Evolutionary conservation across 2,329 filamentous ascomycete species (phyloP), one percentile per base, ranked within the genome.

Genomic region (Paraphoma sp.): DNA sequence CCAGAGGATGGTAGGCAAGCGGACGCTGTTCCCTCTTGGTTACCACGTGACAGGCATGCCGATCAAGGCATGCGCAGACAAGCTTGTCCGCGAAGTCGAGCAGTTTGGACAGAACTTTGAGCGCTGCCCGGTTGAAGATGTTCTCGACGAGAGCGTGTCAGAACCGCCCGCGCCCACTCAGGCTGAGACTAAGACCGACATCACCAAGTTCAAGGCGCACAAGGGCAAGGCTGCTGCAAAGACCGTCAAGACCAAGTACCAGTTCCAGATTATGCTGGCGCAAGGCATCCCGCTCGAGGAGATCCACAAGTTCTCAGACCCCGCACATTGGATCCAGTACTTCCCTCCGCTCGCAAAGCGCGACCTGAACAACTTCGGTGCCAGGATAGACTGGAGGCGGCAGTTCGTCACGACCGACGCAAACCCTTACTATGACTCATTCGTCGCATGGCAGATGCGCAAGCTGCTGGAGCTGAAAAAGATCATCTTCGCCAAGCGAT

Each of bases 361-460:
- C 57, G 92, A 99, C 75, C 83, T 97, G 66, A 91, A 88, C 67
- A 89, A 89, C 75, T 87, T 98, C 62, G 94, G 94, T 57, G 89
- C 89, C 48, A 85, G 93, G 67, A 90, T 98, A 70, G 95, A 98
- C 76, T 99, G 94, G 94, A 86, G 94, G 72, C 85, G 95, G 75
- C 89, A 90, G 38, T 92, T 99, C 64, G 90, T 98, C 63, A 99
- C 95, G 6, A 99, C 95, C 2, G 93, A 97, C 68, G 93, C 92
- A 36, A 99, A 99, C 79, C 93, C 92, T 4, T 98, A 95, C 81
- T 99, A 96, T 75, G 94, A 99, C 75, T 86, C 92, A 4, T 99
- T 99, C 71, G 89, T 98, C 41, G 83, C 91, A 70, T 99, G 95
- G 95, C 95, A 98, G 80, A 97, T 98, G 91, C 93, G 91, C 76